These are phyloP conservation scores for Euphorbia neoarborescens DNA, from an alignment of 441 rosid species.

Conservation along the genomic window DNA sequence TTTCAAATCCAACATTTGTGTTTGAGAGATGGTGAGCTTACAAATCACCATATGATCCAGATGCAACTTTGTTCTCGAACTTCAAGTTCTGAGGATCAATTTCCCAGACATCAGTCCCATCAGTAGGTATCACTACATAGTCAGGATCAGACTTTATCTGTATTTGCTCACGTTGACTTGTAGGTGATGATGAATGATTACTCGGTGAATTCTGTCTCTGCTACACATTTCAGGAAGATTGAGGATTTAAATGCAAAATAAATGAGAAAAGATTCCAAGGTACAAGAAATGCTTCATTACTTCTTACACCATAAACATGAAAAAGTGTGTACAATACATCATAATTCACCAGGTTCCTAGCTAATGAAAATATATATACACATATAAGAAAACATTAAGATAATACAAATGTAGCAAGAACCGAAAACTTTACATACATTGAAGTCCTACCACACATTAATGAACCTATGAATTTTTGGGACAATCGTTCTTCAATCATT, in stretches of 20 bases:
- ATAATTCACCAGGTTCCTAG: neutral
- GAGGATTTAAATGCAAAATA: neutral
- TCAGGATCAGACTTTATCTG: conserved; percentile 35
- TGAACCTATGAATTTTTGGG: neutral
- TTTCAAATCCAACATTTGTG: conserved; percentile 9
- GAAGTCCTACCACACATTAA: neutral
- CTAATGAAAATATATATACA: neutral
- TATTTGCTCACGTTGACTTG: conserved; percentile 33
- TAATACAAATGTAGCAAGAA: neutral
- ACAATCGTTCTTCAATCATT: neutral
- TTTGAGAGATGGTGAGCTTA: conserved; percentile 34
- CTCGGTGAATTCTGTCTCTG: conserved; percentile 57
- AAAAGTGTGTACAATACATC: neutral
- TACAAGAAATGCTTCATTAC: neutral
- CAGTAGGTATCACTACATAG: conserved; percentile 73
- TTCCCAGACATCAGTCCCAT: conserved; percentile 97
- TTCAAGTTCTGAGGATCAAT: conserved; percentile 65
- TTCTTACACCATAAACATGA: neutral
- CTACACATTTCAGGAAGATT: conserved; percentile 14
- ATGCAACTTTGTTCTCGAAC: conserved; percentile 70
- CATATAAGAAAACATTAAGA: neutral
- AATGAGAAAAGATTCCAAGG: neutral
- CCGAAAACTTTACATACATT: neutral
- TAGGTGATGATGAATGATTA: conserved; percentile 41
- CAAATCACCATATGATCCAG: conserved; percentile 88